phyloP scores from a whole-genome alignment of 176 grass and related monocot species.

The Oryza australiensis region DNA sequence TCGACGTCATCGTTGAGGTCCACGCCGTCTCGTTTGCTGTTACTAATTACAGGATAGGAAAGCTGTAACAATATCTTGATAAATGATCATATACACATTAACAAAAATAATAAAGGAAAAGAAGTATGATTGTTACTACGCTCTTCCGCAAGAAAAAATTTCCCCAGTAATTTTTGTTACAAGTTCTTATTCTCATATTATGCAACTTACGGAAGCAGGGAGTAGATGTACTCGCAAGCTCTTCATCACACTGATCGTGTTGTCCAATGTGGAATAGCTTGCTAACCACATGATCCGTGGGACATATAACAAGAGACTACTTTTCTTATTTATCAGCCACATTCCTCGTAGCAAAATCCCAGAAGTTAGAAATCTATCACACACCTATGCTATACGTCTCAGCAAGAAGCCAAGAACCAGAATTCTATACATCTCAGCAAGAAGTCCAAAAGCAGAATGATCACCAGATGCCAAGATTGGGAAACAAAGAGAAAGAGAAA shows the following conservation, averaged over 20 bases:
- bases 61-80: constrained; percentile 24
- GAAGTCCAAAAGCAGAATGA: too few species aligned
- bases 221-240: neutral
- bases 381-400: neutral
- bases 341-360: neutral
- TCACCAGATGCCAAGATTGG: neutral
- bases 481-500: too few species aligned
- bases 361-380: neutral
- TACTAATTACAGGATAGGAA: constrained; percentile 1
- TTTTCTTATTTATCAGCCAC: neutral
- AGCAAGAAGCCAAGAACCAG: neutral
- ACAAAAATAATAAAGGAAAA: neutral
- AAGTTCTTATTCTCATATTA: neutral
- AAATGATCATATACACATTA: constrained; percentile 37
- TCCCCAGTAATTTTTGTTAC: neutral
- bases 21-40: too few species aligned
- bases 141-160: neutral
- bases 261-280: neutral
- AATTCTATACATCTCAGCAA: too few species aligned
- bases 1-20: too few species aligned
- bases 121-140: neutral
- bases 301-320: neutral
- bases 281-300: neutral
- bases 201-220: neutral
- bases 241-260: neutral